These are phyloP conservation scores for Schwanniomyces polymorphus DNA, from an alignment of 805 yeast species.

Conservation along the genomic window DNA sequence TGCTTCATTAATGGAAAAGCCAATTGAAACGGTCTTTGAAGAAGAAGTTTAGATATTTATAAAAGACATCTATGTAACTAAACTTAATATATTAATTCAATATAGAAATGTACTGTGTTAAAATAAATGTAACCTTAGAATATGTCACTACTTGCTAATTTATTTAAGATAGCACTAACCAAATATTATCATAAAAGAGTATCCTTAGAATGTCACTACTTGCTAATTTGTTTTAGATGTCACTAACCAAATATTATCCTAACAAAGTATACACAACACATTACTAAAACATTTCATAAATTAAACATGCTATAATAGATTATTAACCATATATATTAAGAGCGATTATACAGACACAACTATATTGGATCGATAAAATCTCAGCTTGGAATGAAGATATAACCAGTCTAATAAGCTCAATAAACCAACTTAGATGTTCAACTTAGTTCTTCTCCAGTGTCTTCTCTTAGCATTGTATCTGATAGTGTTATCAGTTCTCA, in stretches of 20 bases:
- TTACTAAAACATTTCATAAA: constrained; percentile 6
- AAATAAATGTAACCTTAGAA: no score
- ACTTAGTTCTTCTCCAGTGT: constrained; percentile 99
- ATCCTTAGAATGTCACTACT: neutral
- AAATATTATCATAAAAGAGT: no score
- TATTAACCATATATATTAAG: constrained; percentile 1
- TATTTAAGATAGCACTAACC: constrained; percentile 1
- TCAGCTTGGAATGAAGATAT: constrained; percentile 1
- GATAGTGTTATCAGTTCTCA: constrained; percentile 96
- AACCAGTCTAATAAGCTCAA: constrained; percentile 1
- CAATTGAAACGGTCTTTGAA: constrained; percentile 91
- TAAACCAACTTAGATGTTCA: constrained; percentile 69
- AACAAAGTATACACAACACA: neutral
- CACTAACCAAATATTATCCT: neutral
- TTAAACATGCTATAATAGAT: constrained; percentile 11
- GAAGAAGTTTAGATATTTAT: constrained; percentile 51
- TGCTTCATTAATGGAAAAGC: constrained; percentile 91
- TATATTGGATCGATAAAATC: neutral
- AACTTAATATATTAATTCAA: neutral
- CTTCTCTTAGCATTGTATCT: constrained; percentile 99
- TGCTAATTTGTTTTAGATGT: neutral
- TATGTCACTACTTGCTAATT: neutral
- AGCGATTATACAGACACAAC: neutral
- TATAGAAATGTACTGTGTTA: no score
- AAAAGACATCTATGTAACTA: constrained; percentile 2